Conservation (phyloP, 2,329 filamentous ascomycete genomes). For the Aspergillus ruber region DNA sequence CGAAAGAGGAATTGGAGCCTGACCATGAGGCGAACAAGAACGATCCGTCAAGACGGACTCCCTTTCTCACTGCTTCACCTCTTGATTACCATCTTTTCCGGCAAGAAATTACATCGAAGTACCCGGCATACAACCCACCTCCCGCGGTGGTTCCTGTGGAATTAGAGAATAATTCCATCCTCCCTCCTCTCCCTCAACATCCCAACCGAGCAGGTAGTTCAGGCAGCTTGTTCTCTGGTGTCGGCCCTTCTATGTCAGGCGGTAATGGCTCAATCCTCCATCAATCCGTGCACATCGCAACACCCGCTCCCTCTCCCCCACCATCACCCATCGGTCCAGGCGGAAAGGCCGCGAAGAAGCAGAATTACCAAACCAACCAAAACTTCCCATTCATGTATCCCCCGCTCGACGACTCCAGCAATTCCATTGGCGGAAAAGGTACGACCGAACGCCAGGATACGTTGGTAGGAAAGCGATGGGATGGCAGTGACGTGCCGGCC, state of each 20-base stretch:
- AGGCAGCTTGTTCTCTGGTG: constrained; percentile 56
- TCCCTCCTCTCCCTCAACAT: constrained; percentile 77
- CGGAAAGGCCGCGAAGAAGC: constrained; percentile 93
- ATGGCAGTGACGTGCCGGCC: constrained; percentile 83
- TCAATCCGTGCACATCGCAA: constrained; percentile 97
- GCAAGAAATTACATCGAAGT: constrained; percentile 95
- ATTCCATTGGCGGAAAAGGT: constrained; percentile 84
- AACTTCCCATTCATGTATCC: constrained; percentile 98
- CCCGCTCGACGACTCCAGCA: constrained; percentile 80
- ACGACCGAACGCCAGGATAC: constrained; percentile 70
- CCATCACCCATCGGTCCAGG: constrained; percentile 78
- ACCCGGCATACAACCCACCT: constrained; percentile 90
- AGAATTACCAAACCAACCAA: constrained; percentile 98
- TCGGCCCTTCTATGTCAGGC: constrained; percentile 42
- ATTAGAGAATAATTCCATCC: constrained; percentile 80
- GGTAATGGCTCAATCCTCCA: constrained; percentile 69
- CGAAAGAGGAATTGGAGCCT: constrained; percentile 62
- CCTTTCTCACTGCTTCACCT: constrained; percentile 85
- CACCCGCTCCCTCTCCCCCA: constrained; percentile 88
- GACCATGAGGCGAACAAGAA: constrained; percentile 43
- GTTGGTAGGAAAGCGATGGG: constrained; percentile 78
- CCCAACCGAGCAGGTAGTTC: constrained; percentile 55
- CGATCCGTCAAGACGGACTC: constrained; percentile 54
- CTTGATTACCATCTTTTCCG: constrained; percentile 94
- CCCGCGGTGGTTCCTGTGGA: constrained; percentile 77